A percentile compares a stretch with the other conserved stretches of the same genome.
phyloP scores from a whole-genome alignment of 139 green algal species.

The Chlorella sp. region DNA sequence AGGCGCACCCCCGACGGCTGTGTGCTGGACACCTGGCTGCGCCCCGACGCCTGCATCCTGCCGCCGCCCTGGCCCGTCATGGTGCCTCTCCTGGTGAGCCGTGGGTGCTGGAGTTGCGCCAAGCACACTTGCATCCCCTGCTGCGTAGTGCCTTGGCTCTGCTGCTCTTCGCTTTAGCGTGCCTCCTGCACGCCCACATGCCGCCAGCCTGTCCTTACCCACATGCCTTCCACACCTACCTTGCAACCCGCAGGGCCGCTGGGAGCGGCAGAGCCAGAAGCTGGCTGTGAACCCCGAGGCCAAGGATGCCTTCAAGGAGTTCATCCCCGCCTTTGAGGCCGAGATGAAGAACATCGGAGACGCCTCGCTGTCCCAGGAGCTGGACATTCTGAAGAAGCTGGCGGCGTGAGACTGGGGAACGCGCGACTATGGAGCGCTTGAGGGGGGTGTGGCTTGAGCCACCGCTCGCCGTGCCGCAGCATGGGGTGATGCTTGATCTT shows the following conservation, averaged over 20 bases:
- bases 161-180: too few species aligned
- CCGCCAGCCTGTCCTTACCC: too few species aligned
- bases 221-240: too few species aligned
- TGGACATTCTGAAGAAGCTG: conserved; percentile 27
- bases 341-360: conserved; percentile 16
- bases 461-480: too few species aligned
- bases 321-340: conserved; percentile 34
- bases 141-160: too few species aligned
- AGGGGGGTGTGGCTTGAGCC: too few species aligned
- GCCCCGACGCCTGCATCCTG: conserved; percentile 35
- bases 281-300: conserved; percentile 1
- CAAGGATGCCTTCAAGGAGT: conserved; percentile 23
- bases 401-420: neutral
- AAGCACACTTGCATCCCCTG: too few species aligned
- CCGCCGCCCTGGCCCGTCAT: conserved; percentile 26
- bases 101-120: too few species aligned
- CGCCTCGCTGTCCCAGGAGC: conserved; percentile 29
- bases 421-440: too few species aligned
- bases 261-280: conserved; percentile 35
- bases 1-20: conserved; percentile 4
- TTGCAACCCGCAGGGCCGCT: conserved; percentile 31
- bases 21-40: conserved; percentile 17
- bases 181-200: too few species aligned
- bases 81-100: neutral
- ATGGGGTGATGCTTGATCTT: too few species aligned